phyloP scores from a whole-genome alignment of 345 rosid species.

The Camelina hispida region DNA sequence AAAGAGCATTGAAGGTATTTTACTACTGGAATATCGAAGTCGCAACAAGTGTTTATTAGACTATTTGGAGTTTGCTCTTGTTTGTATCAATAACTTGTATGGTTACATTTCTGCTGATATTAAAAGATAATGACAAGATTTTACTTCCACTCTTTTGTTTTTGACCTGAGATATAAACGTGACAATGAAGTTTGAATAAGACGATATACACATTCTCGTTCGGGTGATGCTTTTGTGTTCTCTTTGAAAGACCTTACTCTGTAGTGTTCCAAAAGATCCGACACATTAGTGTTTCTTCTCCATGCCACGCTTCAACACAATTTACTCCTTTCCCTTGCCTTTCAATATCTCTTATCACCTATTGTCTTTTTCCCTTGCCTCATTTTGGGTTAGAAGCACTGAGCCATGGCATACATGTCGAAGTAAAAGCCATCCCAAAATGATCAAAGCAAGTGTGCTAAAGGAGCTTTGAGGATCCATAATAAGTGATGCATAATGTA shows the following conservation, averaged over 20 bases:
- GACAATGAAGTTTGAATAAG: not conserved
- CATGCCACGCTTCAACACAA: not conserved
- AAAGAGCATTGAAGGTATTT: not conserved
- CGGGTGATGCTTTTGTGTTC: not conserved
- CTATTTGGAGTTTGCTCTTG: not conserved
- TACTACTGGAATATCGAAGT: not conserved
- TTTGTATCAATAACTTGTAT: not conserved
- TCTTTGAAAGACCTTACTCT: not conserved
- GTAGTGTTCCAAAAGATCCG: not conserved
- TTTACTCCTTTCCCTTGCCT: not conserved
- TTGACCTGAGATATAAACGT: not conserved
- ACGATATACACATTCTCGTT: not conserved
- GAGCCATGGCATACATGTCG: too few relatives aligned
- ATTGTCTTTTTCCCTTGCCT: not conserved
- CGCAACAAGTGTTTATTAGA: not conserved
- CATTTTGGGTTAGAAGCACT: too few relatives aligned
- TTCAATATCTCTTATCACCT: not conserved
- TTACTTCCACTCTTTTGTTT: not conserved
- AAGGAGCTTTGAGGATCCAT: too few relatives aligned
- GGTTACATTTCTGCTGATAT: not conserved
- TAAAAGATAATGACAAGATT: not conserved
- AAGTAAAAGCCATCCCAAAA: too few relatives aligned
- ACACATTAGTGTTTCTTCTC: not conserved
- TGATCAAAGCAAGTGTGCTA: too few relatives aligned
- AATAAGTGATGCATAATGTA: too few relatives aligned